Conservation (phyloP, 495 filamentous ascomycete species). For the Penicillium cataractarum region DNA sequence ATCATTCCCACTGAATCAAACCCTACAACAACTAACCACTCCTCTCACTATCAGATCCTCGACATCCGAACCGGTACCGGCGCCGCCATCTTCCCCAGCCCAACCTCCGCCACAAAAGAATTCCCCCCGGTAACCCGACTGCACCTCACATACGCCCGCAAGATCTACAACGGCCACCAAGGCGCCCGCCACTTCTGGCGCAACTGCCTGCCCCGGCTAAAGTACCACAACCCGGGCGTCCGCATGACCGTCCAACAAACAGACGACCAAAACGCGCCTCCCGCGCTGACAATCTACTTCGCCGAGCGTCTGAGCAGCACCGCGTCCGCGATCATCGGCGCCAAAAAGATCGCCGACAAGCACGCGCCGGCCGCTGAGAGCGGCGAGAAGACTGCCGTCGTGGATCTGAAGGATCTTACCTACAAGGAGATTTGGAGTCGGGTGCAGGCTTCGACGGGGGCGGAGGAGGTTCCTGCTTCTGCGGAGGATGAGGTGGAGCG, state of each 20-base stretch:
- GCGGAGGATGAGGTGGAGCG: conserved; percentile 63
- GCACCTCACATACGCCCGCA: conserved; percentile 76
- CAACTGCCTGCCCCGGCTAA: conserved; percentile 77
- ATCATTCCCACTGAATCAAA: background rate
- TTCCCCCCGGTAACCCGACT: conserved; percentile 70
- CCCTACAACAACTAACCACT: background rate
- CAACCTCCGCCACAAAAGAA: conserved; percentile 50
- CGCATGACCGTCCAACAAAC: conserved; percentile 79
- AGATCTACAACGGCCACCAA: conserved; percentile 62
- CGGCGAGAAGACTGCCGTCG: conserved; percentile 38
- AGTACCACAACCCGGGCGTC: conserved; percentile 89
- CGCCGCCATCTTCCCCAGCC: conserved; percentile 73
- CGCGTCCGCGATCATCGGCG: conserved; percentile 29
- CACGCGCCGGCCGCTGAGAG: conserved; percentile 39
- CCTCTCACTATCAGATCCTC: conserved; percentile 58
- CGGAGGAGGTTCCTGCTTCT: conserved; percentile 59
- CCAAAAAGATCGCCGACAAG: conserved; percentile 33
- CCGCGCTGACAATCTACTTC: conserved; percentile 82
- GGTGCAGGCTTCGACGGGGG: conserved; percentile 71
- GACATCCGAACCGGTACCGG: conserved; percentile 75
- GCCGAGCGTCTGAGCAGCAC: conserved; percentile 42
- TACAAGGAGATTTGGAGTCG: conserved; percentile 65
- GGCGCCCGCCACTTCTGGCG: conserved; percentile 93
- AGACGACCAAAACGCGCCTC: conserved; percentile 50
- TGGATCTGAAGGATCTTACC: conserved; percentile 42